phyloP scores from a whole-genome alignment of 495 filamentous ascomycete genomes.

The Alectoria sarmentosa region DNA sequence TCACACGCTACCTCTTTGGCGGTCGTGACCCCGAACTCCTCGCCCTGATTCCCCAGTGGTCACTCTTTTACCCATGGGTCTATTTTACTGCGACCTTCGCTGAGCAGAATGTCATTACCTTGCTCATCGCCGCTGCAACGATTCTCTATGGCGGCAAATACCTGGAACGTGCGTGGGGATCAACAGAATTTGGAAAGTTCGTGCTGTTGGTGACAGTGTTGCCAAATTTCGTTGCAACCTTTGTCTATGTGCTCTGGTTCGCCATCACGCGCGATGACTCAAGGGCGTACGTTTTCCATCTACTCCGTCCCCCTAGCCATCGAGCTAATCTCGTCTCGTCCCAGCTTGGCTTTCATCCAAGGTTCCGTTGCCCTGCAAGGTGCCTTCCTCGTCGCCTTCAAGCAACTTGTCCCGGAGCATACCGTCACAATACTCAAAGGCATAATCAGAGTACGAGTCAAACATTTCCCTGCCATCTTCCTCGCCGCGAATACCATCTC shows the following conservation, averaged over 20 bases:
- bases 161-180: constrained; percentile 92
- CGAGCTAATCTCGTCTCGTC: constrained; percentile 28
- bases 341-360: constrained; percentile 33
- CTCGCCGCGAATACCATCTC: constrained; percentile 69
- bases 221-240: constrained; percentile 70
- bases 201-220: constrained; percentile 67
- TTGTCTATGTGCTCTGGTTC: constrained; percentile 64
- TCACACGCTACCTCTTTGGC: constrained; percentile 58
- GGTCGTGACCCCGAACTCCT: constrained; percentile 72
- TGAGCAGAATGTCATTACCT: constrained; percentile 87
- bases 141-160: constrained; percentile 93
- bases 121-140: constrained; percentile 70
- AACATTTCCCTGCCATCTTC: constrained; percentile 89
- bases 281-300: constrained; percentile 55
- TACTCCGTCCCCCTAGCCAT: constrained; percentile 18
- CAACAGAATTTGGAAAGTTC: constrained; percentile 88
- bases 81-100: constrained; percentile 81
- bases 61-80: constrained; percentile 87
- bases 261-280: constrained; percentile 58
- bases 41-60: constrained; percentile 72
- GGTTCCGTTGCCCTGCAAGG: constrained; percentile 86
- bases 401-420: constrained; percentile 95
- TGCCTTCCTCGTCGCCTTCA: constrained; percentile 94
- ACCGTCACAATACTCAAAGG: constrained; percentile 91
- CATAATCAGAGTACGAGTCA: constrained; percentile 82